A percentile compares a stretch with the other conserved stretches of the same genome.
Conservation (phyloP, 2,329 filamentous ascomycete genomes). For the Aspergillus sp. region DNA sequence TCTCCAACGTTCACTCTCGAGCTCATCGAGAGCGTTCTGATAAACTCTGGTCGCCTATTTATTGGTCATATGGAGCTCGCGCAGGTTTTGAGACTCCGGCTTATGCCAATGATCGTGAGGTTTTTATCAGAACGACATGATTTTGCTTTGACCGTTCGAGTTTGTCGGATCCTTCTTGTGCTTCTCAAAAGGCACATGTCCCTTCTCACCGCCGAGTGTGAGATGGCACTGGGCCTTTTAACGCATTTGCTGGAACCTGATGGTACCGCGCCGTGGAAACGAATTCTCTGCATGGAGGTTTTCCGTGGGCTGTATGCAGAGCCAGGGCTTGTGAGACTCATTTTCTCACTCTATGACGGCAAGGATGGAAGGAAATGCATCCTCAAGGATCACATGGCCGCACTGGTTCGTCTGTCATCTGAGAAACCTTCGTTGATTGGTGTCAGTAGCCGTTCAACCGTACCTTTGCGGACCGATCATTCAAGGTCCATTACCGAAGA, state of each 20-base stretch:
- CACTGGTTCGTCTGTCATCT: slow-evolving; percentile 87
- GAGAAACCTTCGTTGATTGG: slow-evolving; percentile 90
- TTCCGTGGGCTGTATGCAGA: slow-evolving; percentile 84
- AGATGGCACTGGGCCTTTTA: slow-evolving; percentile 76
- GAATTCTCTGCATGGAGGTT: slow-evolving; percentile 86
- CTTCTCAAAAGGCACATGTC: slow-evolving; percentile 75
- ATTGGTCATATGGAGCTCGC: slow-evolving; percentile 75
- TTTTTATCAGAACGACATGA: slow-evolving; percentile 73
- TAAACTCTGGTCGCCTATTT: slow-evolving; percentile 81
- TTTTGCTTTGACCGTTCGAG: slow-evolving; percentile 79
- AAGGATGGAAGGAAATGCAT: slow-evolving; percentile 71
- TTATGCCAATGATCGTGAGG: slow-evolving; percentile 81
- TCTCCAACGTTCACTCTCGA: slow-evolving; percentile 84
- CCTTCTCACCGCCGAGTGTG: slow-evolving; percentile 74
- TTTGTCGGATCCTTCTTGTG: slow-evolving; percentile 79
- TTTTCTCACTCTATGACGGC: slow-evolving; percentile 78
- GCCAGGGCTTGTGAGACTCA: slow-evolving; percentile 71
- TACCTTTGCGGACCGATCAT: slow-evolving; percentile 64
- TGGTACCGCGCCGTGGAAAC: slow-evolving; percentile 73
- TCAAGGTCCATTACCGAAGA: slow-evolving; percentile 64
- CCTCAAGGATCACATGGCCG: slow-evolving; percentile 77
- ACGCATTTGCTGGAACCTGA: slow-evolving; percentile 89
- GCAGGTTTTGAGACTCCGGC: slow-evolving; percentile 70
- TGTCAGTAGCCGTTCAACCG: slow-evolving; percentile 81
- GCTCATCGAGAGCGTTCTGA: slow-evolving; percentile 84